These are phyloP conservation scores for Lolium perenne DNA, from an alignment of 176 grass and related monocot genomes.

Conservation along the genomic window DNA sequence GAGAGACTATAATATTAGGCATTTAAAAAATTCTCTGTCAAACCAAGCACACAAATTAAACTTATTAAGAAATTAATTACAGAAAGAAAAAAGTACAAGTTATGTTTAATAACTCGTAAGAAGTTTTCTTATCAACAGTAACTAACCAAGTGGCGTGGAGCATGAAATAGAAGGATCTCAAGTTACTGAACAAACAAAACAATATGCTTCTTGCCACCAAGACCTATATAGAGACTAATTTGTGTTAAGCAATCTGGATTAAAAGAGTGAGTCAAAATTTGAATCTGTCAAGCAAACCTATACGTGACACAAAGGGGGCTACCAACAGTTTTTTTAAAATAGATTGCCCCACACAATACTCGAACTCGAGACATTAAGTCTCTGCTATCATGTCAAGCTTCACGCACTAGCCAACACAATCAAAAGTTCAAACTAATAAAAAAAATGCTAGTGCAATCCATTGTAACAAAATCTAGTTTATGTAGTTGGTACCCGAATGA, in stretches of 20 bases:
- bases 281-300: too few species aligned
- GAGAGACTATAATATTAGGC: slow-evolving; percentile 22
- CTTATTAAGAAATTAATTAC: slow-evolving; percentile 16
- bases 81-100: slow-evolving; percentile 8
- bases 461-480: too few species aligned
- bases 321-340: too few species aligned
- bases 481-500: too few species aligned
- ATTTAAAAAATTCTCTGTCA: not conserved
- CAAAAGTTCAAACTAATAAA: too few species aligned
- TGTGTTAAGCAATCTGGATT: not conserved
- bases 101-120: not conserved
- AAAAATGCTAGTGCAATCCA: too few species aligned
- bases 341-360: too few species aligned
- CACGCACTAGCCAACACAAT: too few species aligned
- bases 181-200: slow-evolving; percentile 22
- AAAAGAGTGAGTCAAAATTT: not conserved
- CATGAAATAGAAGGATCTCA: not conserved
- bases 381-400: too few species aligned
- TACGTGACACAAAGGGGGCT: too few species aligned
- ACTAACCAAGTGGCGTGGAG: not conserved
- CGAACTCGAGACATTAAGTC: too few species aligned
- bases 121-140: too few species aligned
- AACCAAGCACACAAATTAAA: slow-evolving; percentile 7
- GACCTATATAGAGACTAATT: not conserved
- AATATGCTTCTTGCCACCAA: not conserved